Evolutionary conservation across 495 filamentous ascomycete genomes (phyloP), one percentile per base, ranked within the genome.

Genomic region (Aspergillus sclerotiicarbonarius): DNA sequence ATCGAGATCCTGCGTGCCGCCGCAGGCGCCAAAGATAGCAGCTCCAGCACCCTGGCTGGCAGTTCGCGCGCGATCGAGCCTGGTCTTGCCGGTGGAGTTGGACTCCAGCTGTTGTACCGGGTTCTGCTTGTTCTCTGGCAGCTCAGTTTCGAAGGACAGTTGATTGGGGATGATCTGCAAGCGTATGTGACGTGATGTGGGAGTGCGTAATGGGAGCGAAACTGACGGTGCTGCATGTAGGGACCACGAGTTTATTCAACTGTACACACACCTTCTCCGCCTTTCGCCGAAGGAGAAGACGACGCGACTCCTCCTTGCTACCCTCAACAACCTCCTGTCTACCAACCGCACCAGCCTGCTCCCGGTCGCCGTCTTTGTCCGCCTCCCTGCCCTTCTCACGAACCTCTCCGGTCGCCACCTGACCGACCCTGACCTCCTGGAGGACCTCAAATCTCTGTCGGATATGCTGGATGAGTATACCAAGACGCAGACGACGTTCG

Each of bases 221-320:
- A 49, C 58, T 72, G 59, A 76, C 56, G 8, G 16, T 18, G 16
- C 5, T 45, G 25, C 0, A 13, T 25, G 4, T 50, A 96, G 92
- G 49, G 91, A 95, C 74, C 90, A 96, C 75, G 92, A 98, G 64
- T 86, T 98, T 62, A 82, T 97, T 57, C 84, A 91, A 49, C 85
- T 96, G 56, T 96, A 95, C 71, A 91, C 88, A 19, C 89, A 92
- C 35, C 85, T 99, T 37, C 82, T 98, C 45, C 87, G 91, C 30
- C 77, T 96, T 13, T 96, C 94, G 5, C 92, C 93, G 32, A 99
- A 99, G 71, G 94, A 98, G 72, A 99, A 99, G 77, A 96, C 92
- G 0, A 96, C 94, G 0, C 86, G 95, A 4, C 84, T 99, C 31
- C 84, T 96, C 48, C 80, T 98, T 51, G 91, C 91, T 16, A 96